Conservation (phyloP, 2,329 filamentous ascomycete genomes). For the Cercospora sp. region DNA sequence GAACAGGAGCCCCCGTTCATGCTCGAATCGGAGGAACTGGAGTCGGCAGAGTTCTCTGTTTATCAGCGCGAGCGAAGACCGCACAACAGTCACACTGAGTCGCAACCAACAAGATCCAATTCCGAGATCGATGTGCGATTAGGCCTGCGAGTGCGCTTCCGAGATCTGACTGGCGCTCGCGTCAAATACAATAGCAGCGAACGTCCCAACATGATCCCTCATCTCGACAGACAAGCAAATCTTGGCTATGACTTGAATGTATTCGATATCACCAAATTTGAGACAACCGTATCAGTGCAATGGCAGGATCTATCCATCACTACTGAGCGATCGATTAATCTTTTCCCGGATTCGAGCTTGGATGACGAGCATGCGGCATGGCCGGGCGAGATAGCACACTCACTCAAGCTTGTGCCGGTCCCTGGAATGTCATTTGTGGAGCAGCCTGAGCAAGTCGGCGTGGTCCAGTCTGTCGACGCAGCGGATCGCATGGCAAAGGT, state of each 20-base stretch:
- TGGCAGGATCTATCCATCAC: conserved; percentile 61
- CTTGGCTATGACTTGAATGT: conserved; percentile 61
- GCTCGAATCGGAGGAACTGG: conserved; percentile 42
- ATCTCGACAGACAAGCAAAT: conserved; percentile 49
- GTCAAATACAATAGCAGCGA: conserved; percentile 52
- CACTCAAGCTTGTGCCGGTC: conserved; percentile 27
- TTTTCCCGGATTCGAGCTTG: conserved; percentile 53
- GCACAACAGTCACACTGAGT: not conserved
- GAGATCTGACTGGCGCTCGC: conserved; percentile 52
- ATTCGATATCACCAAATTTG: conserved; percentile 53
- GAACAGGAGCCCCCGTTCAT: conserved; percentile 31
- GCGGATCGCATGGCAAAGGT: conserved; percentile 58
- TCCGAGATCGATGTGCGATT: conserved; percentile 38
- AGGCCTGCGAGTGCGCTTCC: conserved; percentile 52
- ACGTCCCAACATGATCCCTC: conserved; percentile 45
- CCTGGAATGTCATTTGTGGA: conserved; percentile 20
- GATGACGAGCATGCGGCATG: conserved; percentile 59
- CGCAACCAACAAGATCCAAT: conserved; percentile 33
- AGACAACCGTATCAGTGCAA: conserved; percentile 54
- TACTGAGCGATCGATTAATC: conserved; percentile 45
- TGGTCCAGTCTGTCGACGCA: conserved; percentile 58
- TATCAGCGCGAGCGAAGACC: conserved; percentile 44
- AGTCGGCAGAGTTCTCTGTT: conserved; percentile 44
- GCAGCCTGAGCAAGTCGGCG: conserved; percentile 53
- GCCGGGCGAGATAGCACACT: conserved; percentile 54